phyloP scores from a whole-genome alignment of 352 stramenopile species.

The Pythium folliculosum region DNA sequence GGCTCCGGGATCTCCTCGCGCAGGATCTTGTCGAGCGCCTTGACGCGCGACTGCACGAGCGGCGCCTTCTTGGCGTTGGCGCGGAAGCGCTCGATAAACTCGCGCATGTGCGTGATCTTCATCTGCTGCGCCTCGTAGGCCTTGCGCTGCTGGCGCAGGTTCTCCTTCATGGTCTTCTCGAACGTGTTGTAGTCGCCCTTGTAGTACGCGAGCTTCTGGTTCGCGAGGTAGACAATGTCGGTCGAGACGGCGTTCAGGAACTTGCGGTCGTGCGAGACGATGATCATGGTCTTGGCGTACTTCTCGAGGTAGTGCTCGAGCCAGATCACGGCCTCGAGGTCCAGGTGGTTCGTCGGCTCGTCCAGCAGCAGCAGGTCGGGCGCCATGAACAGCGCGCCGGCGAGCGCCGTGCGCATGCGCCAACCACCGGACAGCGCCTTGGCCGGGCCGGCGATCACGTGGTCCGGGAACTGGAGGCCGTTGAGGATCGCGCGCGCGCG shows the following conservation, averaged over 20 bases:
- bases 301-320: slow-evolving; percentile 91
- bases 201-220: slow-evolving; percentile 92
- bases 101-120: slow-evolving; percentile 95
- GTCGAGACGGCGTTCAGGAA: slow-evolving; percentile 97
- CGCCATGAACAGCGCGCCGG: slow-evolving; percentile 94
- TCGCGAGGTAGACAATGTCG: slow-evolving; percentile 94
- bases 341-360: slow-evolving; percentile 91
- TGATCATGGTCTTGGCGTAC: slow-evolving; percentile 93
- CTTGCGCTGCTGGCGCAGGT: slow-evolving; percentile 92
- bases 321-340: slow-evolving; percentile 92
- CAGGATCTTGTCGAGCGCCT: slow-evolving; percentile 89
- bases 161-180: slow-evolving; percentile 92
- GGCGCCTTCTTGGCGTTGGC: slow-evolving; percentile 81
- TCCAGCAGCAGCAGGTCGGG: slow-evolving; percentile 92
- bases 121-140: slow-evolving; percentile 86
- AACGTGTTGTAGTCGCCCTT: slow-evolving; percentile 98
- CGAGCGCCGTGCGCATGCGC: slow-evolving; percentile 94
- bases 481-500: slow-evolving; percentile 90
- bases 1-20: slow-evolving; percentile 92
- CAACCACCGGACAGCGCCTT: slow-evolving; percentile 93
- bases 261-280: slow-evolving; percentile 95
- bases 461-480: slow-evolving; percentile 93
- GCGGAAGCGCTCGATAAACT: slow-evolving; percentile 67
- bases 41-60: slow-evolving; percentile 96
- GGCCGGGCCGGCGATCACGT: slow-evolving; percentile 90